Base-by-base conservation (phyloP, 2,329 filamentous ascomycete species). In the Colletotrichum tropicicola region DNA sequence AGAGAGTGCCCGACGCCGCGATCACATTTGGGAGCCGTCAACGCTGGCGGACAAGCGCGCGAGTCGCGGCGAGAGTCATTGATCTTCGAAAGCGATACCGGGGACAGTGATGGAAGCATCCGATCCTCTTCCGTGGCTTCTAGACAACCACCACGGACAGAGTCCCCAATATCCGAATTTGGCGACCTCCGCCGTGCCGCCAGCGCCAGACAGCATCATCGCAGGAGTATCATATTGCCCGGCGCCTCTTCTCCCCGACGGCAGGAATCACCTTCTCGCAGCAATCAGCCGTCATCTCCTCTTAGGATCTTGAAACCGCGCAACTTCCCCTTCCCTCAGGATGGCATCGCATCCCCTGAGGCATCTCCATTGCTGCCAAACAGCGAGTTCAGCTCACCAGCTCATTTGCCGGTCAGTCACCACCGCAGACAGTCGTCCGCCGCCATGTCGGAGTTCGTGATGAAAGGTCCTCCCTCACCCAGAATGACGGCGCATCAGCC, bases 381-480 rank as follows among this genome's bases (percentile, higher is more conserved):
- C 12, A 92, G 91, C 71, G 95, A 98, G 69, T 92, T 96, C 70
- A 89, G 88, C 60, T 94, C 93, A 6, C 92, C 92, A 13, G 84
- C 89, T 39, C 82, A 91, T 59, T 77, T 89, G 54, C 80, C 85
- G 17, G 73, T 78, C 13, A 82, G 85, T 57, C 92, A 94, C 71
- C 94, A 97, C 75, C 89, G 96, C 65, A 88, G 96, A 65, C 94
- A 98, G 74, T 98, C 96, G 0, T 98, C 96, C 9, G 91, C 94
- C 15, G 92, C 93, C 27, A 91, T 95, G 28, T 97, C 94, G 72
- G 86, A 88, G 32, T 81, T 85, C 35, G 79, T 84, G 44, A 87
- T 88, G 73, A 86, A 89, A 69, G 89, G 90, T 15, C 93, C 95
- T 0, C 85, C 92, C 1, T 99, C 96, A 5, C 96, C 96, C 6